Evolutionary conservation across 2,329 filamentous ascomycete genomes (phyloP), one percentile per base, ranked within the genome.

Genomic region (Cryphonectria naterciae): DNA sequence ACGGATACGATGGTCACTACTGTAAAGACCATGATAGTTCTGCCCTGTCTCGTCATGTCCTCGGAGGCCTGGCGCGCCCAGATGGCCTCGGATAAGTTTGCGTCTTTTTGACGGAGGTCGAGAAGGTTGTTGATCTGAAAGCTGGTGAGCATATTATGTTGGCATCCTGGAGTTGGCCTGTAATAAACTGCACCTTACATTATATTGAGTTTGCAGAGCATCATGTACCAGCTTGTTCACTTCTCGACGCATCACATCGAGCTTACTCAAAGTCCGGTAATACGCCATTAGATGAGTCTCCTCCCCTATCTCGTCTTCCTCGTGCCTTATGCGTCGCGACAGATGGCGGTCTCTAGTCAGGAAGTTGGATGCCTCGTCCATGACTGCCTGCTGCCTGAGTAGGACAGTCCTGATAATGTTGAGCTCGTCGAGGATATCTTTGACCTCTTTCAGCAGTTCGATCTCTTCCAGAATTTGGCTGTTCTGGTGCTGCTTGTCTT

Each of bases 21-120:
- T 2, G 52, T 56, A 19, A 56, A 56, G 22, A 56, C 52, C 52
- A 56, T 56, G 22, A 32, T 32, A 32, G 28, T 32, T 32, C 28
- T 32, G 28, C 28, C 28, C 28, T 32, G 25, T 25, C 25, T 56
- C 4, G 52, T 56, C 19, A 17, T 56, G 25, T 32, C 39, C 13
- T 65, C 63, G n/a, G 63, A 65, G 3, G 63, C 39, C 41, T 65
- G 3, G 37, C 63, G 63, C 13, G 63, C 63, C 43, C n/a, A 65
- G 8, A 65, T 35, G 7, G 63, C 63, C n/a, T 65, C 63, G 32
- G n/a, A 10, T 11, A 65, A 10, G 19, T 46, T 65, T 5, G 63
- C 63, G 8, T 28, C 4, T 32, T 65, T 65, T 19, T 65, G 63
- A 25, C 63, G 63, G 8, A 65, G 63, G 43, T 65, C 63, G 15